Percentiles rank a stretch among this genome's conserved stretches.
Evolutionary conservation across 164 flowering plant genomes (phyloP).

Genomic region (Umbellularia californica): DNA sequence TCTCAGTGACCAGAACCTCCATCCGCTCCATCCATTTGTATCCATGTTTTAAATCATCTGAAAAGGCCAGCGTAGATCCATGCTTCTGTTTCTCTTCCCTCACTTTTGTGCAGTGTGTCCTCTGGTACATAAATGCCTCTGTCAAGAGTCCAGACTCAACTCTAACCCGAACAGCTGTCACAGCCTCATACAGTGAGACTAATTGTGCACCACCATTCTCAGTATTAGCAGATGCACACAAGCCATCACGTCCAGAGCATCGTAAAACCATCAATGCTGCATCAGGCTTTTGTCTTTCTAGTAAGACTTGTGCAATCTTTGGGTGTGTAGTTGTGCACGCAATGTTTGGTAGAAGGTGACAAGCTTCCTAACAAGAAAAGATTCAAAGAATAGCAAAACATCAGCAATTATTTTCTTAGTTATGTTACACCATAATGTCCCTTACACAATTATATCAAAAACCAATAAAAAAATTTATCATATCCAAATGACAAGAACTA

Average conservation of each 20-base stretch:
- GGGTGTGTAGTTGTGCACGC: slow-evolving; percentile 77
- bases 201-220: slow-evolving; percentile 38
- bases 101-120: slow-evolving; percentile 54
- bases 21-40: slow-evolving; percentile 51
- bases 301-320: slow-evolving; percentile 80
- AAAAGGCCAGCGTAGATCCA: slow-evolving; percentile 23
- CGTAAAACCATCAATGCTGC: slow-evolving; percentile 87
- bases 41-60: slow-evolving; percentile 25
- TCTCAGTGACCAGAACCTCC: slow-evolving; percentile 77
- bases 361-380: slow-evolving; percentile 67
- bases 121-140: slow-evolving; percentile 89
- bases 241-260: slow-evolving; percentile 77
- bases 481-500: too few relatives aligned
- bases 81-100: slow-evolving; percentile 48
- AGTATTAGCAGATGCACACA: slow-evolving; percentile 19
- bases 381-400: not conserved
- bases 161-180: slow-evolving; percentile 80
- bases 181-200: slow-evolving; percentile 72
- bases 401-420: not conserved
- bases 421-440: not conserved
- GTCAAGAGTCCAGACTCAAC: slow-evolving; percentile 90
- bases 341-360: slow-evolving; percentile 81
- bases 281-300: slow-evolving; percentile 82
- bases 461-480: too few relatives aligned
- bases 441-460: not conserved